A percentile compares a stretch with the other conserved stretches of the same genome.
These are phyloP conservation scores for Globisporangium nodosum DNA, from an alignment of 352 stramenopile genomes.

Conservation along the genomic window DNA sequence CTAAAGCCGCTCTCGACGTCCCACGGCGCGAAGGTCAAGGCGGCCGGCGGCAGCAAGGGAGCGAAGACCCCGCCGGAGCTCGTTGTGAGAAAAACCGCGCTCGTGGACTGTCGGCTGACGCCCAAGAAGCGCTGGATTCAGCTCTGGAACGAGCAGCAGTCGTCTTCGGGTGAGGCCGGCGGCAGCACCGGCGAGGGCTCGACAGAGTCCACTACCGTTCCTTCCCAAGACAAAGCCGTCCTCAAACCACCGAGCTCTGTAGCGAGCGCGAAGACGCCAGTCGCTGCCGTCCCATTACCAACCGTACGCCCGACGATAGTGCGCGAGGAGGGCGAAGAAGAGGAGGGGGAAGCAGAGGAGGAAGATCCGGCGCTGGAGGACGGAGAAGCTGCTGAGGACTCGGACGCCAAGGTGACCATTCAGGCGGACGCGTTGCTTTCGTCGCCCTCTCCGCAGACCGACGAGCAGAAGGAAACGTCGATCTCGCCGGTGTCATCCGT, in stretches of 20 bases:
- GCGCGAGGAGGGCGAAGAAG: constrained; percentile 3
- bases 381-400: background rate
- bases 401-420: background rate
- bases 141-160: constrained; percentile 53
- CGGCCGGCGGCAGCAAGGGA: constrained; percentile 11
- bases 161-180: constrained; percentile 9
- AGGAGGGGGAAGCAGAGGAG: constrained; percentile 3
- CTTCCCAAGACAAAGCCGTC: background rate
- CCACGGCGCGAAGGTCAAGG: constrained; percentile 5
- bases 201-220: background rate
- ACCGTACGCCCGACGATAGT: constrained; percentile 8
- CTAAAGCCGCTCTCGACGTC: constrained; percentile 28
- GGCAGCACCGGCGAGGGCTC: background rate
- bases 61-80: constrained; percentile 6
- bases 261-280: background rate
- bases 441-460: constrained; percentile 6
- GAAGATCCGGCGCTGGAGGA: constrained; percentile 4
- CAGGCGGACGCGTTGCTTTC: background rate
- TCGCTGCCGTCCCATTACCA: background rate
- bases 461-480: constrained; percentile 14
- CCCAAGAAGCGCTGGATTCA: constrained; percentile 81
- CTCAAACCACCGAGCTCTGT: too few species aligned
- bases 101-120: constrained; percentile 37
- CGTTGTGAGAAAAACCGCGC: constrained; percentile 3
- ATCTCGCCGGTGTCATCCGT: constrained; percentile 14